These are phyloP conservation scores for Thelephora aurantiotincta DNA, from an alignment of 768 basidiomycete genomes.

Conservation along the genomic window DNA sequence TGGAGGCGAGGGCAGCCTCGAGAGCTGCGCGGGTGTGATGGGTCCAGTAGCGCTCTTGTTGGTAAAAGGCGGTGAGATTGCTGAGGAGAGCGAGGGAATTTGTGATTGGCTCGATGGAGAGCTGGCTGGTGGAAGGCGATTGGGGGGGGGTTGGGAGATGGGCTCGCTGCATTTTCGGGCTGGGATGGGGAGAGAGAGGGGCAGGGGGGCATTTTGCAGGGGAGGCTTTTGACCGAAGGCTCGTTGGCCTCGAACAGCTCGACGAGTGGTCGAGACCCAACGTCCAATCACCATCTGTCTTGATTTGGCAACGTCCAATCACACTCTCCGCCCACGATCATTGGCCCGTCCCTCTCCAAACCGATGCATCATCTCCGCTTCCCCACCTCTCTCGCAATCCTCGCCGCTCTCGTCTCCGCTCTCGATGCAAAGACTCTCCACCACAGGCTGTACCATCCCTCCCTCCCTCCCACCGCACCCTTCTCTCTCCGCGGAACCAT, in stretches of 20 bases:
- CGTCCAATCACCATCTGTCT: not conserved
- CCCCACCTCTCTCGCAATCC: slow-evolving; percentile 9
- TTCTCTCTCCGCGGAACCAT: slow-evolving; percentile 31
- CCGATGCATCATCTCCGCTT: slow-evolving; percentile 8
- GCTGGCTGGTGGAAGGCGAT: slow-evolving; percentile 13
- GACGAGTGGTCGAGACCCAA: not conserved
- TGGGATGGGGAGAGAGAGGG: slow-evolving; percentile 5
- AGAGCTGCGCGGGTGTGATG: slow-evolving; percentile 49
- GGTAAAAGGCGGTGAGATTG: slow-evolving; percentile 51
- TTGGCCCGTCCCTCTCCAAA: not conserved
- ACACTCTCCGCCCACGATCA: not conserved
- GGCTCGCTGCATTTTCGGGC: slow-evolving; percentile 3
- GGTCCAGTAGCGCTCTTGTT: slow-evolving; percentile 60
- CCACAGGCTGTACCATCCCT: slow-evolving; percentile 43
- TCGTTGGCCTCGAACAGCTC: not conserved
- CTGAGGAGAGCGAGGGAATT: slow-evolving; percentile 45
- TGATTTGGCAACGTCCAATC: slow-evolving; percentile 4
- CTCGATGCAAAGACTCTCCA: slow-evolving; percentile 15
- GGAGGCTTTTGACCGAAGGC: not conserved
- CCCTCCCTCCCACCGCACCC: slow-evolving; percentile 15
- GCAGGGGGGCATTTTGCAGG: slow-evolving; percentile 10
- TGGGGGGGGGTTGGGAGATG: slow-evolving; percentile 18
- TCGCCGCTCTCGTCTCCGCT: slow-evolving; percentile 11
- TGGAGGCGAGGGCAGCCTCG: slow-evolving; percentile 27
- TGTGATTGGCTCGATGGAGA: slow-evolving; percentile 9